Evolutionary conservation across 1,139 yeast genomes (phyloP).

Genomic region (Zygosaccharomyces sapae): DNA sequence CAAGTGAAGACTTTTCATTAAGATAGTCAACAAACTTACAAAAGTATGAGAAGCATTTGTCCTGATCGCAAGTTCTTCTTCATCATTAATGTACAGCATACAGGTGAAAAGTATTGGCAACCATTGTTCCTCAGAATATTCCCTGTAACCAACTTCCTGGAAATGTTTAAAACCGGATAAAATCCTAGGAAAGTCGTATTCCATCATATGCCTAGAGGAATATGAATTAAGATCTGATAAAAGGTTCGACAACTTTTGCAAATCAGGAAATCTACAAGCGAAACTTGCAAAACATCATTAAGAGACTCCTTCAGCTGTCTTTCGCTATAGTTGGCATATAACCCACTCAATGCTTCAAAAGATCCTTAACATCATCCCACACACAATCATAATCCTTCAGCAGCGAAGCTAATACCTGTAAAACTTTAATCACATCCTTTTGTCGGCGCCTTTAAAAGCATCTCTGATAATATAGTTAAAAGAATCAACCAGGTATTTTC

Average conservation of each 20-base stretch:
- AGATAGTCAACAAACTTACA: slow-evolving; percentile 62
- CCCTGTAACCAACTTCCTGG: slow-evolving; percentile 50
- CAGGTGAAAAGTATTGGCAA: slow-evolving; percentile 66
- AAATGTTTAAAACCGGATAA: slow-evolving; percentile 62
- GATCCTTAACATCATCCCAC: slow-evolving; percentile 49
- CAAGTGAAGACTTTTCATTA: slow-evolving; percentile 38
- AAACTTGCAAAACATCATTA: slow-evolving; percentile 54
- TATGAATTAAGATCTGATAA: slow-evolving; percentile 66
- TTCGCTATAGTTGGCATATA: slow-evolving; percentile 57
- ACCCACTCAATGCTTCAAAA: slow-evolving; percentile 56
- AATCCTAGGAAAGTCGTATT: slow-evolving; percentile 75
- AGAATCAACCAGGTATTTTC: slow-evolving; percentile 52
- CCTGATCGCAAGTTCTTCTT: slow-evolving; percentile 75
- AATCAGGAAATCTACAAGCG: slow-evolving; percentile 49
- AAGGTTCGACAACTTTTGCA: slow-evolving; percentile 46
- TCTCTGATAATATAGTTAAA: slow-evolving; percentile 61
- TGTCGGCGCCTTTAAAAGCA: slow-evolving; percentile 52
- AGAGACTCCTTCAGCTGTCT: slow-evolving; percentile 57
- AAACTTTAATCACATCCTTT: slow-evolving; percentile 54
- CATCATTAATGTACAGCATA: slow-evolving; percentile 70
- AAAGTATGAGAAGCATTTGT: slow-evolving; percentile 65
- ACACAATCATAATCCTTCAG: slow-evolving; percentile 52
- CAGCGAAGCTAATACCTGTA: slow-evolving; percentile 54
- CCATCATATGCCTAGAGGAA: slow-evolving; percentile 57
- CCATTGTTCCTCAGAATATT: slow-evolving; percentile 64